Conservation (phyloP, 2,329 filamentous ascomycete species). For the Fusarium acutatum region DNA sequence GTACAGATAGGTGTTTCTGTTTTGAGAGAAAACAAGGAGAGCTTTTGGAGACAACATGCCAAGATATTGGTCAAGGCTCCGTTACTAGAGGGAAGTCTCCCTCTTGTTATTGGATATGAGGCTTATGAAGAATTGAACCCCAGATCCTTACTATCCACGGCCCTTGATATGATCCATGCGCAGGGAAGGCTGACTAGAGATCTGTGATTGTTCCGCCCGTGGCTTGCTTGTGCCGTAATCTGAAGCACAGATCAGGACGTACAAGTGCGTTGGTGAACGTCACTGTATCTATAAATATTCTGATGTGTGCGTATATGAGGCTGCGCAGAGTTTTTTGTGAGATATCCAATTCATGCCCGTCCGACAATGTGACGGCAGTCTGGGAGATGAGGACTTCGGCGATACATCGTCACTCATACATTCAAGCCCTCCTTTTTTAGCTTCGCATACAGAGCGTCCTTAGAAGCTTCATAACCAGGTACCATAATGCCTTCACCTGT, state of each 20-base stretch:
- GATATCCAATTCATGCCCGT: not conserved
- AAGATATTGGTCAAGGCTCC: conserved; percentile 15
- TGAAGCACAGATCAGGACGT: conserved; percentile 3
- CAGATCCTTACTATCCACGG: conserved; percentile 18
- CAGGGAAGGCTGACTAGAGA: conserved; percentile 15
- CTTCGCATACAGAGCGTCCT: conserved; percentile 31
- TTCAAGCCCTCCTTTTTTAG: conserved; percentile 35
- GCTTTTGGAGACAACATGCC: conserved; percentile 14
- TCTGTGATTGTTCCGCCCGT: not conserved
- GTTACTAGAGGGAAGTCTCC: not conserved
- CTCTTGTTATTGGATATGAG: conserved; percentile 12
- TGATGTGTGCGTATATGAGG: not conserved
- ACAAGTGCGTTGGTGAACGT: not conserved
- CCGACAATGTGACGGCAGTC: not conserved
- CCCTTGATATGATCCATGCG: conserved; percentile 21
- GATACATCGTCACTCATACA: conserved; percentile 19
- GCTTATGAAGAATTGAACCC: conserved; percentile 5
- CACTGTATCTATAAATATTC: conserved; percentile 1
- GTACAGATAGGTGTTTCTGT: conserved; percentile 4
- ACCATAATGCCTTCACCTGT: conserved; percentile 32
- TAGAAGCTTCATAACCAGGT: conserved; percentile 38
- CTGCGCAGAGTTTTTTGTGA: not conserved
- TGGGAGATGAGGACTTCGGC: not conserved
- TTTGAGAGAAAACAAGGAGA: conserved; percentile 2
- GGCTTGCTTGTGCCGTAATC: conserved; percentile 12